phyloP scores from a whole-genome alignment of 1,284 basidiomycete species.

The Pterula multifida region DNA sequence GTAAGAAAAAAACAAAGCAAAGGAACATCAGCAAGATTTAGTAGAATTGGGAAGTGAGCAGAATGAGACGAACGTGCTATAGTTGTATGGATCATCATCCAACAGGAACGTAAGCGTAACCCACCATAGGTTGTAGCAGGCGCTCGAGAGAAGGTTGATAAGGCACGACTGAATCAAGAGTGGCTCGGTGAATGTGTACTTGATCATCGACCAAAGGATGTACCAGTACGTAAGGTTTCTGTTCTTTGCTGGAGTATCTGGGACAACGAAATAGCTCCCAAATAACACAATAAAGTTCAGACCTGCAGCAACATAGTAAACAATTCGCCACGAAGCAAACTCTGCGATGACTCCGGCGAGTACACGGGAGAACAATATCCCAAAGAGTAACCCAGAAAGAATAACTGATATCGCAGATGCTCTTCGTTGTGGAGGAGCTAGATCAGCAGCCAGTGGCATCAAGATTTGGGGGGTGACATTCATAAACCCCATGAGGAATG shows the following conservation, averaged over 20 bases:
- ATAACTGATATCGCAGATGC: constrained; percentile 39
- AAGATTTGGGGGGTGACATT: constrained; percentile 32
- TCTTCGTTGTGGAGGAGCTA: constrained; percentile 34
- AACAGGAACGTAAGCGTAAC: constrained; percentile 42
- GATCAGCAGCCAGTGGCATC: constrained; percentile 41
- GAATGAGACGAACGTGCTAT: constrained; percentile 21
- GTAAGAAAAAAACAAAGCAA: background rate
- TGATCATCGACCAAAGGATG: constrained; percentile 34
- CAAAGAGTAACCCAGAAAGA: constrained; percentile 34
- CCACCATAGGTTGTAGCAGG: constrained; percentile 33
- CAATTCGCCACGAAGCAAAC: constrained; percentile 32
- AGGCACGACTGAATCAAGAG: constrained; percentile 34
- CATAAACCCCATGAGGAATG: constrained; percentile 32
- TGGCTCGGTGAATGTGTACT: constrained; percentile 36
- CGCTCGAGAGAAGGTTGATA: constrained; percentile 27
- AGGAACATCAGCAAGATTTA: background rate
- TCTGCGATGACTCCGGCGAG: constrained; percentile 35
- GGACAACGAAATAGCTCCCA: constrained; percentile 30
- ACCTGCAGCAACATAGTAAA: constrained; percentile 34
- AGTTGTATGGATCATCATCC: constrained; percentile 34
- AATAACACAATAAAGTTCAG: constrained; percentile 23
- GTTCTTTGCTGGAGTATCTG: constrained; percentile 40
- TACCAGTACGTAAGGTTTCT: constrained; percentile 27
- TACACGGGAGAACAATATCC: constrained; percentile 36
- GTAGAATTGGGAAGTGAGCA: background rate